Conservation (phyloP, 257 asterid species). For the Paulownia fortunei region DNA sequence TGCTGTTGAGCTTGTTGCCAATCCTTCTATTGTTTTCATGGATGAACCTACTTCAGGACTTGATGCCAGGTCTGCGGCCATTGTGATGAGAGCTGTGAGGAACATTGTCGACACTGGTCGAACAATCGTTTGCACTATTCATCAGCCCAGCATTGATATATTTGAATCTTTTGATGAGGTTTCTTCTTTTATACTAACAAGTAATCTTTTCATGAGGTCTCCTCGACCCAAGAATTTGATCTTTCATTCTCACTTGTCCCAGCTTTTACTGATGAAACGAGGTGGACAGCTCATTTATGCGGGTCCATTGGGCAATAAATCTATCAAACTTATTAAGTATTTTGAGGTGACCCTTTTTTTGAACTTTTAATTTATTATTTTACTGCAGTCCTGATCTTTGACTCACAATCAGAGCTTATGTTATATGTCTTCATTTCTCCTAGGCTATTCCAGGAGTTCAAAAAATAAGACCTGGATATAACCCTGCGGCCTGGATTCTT, state of each 20-base stretch:
- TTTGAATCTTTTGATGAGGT: constrained; percentile 94
- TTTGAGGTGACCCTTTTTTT: constrained; percentile 65
- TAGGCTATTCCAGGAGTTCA: constrained; percentile 71
- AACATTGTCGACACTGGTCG: constrained; percentile 89
- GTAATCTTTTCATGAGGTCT: constrained; percentile 6
- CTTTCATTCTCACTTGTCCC: constrained; percentile 28
- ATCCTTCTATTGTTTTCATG: constrained; percentile 92
- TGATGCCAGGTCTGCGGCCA: constrained; percentile 92
- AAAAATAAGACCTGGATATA: constrained; percentile 71
- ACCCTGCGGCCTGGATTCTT: constrained; percentile 95
- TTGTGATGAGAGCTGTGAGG: constrained; percentile 94
- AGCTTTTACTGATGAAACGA: constrained; percentile 85
- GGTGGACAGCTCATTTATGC: constrained; percentile 92
- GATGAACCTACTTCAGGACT: constrained; percentile 95
- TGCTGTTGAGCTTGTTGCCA: constrained; percentile 87
- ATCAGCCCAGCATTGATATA: constrained; percentile 89
- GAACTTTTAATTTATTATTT: neutral
- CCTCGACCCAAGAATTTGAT: constrained; percentile 1
- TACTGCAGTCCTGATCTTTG: constrained; percentile 13
- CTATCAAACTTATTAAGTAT: constrained; percentile 65
- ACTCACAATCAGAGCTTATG: constrained; percentile 8
- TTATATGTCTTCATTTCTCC: neutral
- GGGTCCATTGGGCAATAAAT: constrained; percentile 88
- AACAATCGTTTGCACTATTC: constrained; percentile 91
- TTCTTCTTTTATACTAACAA: constrained; percentile 1